phyloP scores from a whole-genome alignment of 192 early-diverging fungal species.

The Thamnidium elegans region DNA sequence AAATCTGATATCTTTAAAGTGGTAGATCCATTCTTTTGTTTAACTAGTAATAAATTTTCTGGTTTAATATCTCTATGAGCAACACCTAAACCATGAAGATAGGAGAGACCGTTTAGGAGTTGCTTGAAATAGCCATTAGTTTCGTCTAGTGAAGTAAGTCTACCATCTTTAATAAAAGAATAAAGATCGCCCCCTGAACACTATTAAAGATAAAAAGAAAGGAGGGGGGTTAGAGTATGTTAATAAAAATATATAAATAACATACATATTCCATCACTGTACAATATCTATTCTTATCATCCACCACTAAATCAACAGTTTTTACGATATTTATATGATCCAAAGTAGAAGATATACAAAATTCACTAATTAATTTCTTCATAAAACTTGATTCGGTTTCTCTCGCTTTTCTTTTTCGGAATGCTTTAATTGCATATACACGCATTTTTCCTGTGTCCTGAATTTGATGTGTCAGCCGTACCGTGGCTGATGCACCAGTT shows the following conservation, averaged over 20 bases:
- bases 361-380: slow-evolving; percentile 95
- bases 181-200: slow-evolving; percentile 94
- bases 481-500: slow-evolving; percentile 86
- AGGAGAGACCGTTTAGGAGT: slow-evolving; percentile 82
- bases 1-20: slow-evolving; percentile 99
- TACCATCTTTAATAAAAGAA: slow-evolving; percentile 73
- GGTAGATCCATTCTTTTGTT: slow-evolving; percentile 79
- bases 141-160: slow-evolving; percentile 70
- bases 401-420: slow-evolving; percentile 71
- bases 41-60: slow-evolving; percentile 87
- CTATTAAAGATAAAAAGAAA: slow-evolving; percentile 41
- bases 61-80: slow-evolving; percentile 86
- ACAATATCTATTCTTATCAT: slow-evolving; percentile 82
- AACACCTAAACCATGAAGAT: slow-evolving; percentile 92
- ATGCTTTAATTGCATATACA: slow-evolving; percentile 97
- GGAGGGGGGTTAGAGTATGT: neutral
- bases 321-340: slow-evolving; percentile 90
- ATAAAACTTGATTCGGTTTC: slow-evolving; percentile 94
- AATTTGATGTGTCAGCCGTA: slow-evolving; percentile 52
- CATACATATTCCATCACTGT: slow-evolving; percentile 70
- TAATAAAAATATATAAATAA: slow-evolving; percentile 40
- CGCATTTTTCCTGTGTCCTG: slow-evolving; percentile 46
- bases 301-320: slow-evolving; percentile 95
- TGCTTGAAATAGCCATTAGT: slow-evolving; percentile 92
- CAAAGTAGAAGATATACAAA: slow-evolving; percentile 93